Evolutionary conservation across 495 filamentous ascomycete species (phyloP).

Genomic region (Amorphotheca resinae): DNA sequence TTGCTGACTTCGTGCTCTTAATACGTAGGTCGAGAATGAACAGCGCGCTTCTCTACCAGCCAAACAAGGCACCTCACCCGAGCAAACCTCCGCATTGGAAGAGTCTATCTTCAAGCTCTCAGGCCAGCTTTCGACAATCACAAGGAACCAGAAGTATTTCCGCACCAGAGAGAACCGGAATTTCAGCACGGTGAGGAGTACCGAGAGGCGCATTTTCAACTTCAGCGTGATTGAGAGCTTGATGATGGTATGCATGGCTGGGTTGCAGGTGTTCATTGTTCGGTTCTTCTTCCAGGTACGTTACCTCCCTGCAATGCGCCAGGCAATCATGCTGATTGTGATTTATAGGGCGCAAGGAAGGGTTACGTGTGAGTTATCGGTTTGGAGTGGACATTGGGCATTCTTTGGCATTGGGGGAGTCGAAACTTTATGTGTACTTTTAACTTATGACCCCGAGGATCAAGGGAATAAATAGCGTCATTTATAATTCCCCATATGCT

Average conservation of each 20-base stretch:
- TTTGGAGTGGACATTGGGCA: not conserved
- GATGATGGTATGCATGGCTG: constrained; percentile 94
- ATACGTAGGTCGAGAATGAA: constrained; percentile 92
- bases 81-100: constrained; percentile 83
- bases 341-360: constrained; percentile 39
- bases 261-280: constrained; percentile 94
- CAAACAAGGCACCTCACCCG: constrained; percentile 80
- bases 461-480: too few species aligned
- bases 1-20: not conserved
- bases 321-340: constrained; percentile 18
- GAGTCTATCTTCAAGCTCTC: constrained; percentile 96
- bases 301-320: too few species aligned
- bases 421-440: constrained; percentile 11
- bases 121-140: constrained; percentile 87
- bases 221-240: constrained; percentile 87
- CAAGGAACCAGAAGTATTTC: constrained; percentile 98
- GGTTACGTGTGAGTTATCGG: constrained; percentile 37
- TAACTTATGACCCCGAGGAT: constrained; percentile 4
- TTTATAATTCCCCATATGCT: too few species aligned
- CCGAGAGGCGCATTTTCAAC: constrained; percentile 90
- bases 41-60: constrained; percentile 59
- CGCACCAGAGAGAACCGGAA: constrained; percentile 97
- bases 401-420: constrained; percentile 6
- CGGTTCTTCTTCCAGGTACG: constrained; percentile 92
- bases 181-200: constrained; percentile 94